Conservation (phyloP, 306 rosid species). For the Dryas alaskensis region DNA sequence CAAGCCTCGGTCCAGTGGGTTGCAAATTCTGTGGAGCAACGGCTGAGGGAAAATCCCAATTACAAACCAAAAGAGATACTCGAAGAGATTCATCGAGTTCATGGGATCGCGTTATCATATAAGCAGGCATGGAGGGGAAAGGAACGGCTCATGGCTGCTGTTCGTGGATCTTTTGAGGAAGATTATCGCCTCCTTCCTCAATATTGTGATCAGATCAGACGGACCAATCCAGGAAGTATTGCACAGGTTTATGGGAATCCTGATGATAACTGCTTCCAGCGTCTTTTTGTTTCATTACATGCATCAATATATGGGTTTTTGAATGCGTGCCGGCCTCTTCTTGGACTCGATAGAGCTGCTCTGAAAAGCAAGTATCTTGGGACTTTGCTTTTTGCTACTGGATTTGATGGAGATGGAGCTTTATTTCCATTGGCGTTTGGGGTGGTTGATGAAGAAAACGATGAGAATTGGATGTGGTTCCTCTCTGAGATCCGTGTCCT, state of each 20-base stretch:
- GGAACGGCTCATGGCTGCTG: constrained; percentile 53
- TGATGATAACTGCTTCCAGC: constrained; percentile 42
- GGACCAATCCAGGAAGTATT: constrained; percentile 52
- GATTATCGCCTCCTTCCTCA: constrained; percentile 51
- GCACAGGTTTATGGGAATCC: constrained; percentile 46
- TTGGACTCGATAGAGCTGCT: constrained; percentile 46
- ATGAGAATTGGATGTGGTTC: constrained; percentile 61
- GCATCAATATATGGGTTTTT: constrained; percentile 53
- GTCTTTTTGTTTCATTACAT: constrained; percentile 49
- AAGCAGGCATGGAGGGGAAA: constrained; percentile 58
- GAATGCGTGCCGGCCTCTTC: constrained; percentile 56
- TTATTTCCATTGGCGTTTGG: constrained; percentile 52
- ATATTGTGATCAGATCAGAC: constrained; percentile 50
- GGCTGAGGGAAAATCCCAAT: constrained; percentile 47
- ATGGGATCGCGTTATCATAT: constrained; percentile 49
- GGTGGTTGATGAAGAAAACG: constrained; percentile 54
- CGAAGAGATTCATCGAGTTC: constrained; percentile 54
- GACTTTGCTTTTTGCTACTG: constrained; percentile 50
- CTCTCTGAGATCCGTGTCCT: constrained; percentile 46
- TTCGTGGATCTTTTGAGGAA: constrained; percentile 57
- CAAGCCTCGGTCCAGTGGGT: constrained; percentile 64
- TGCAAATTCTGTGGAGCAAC: constrained; percentile 48
- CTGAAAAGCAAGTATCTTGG: constrained; percentile 58
- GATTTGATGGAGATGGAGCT: constrained; percentile 56
- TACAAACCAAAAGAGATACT: constrained; percentile 53